A percentile compares a stretch with the other conserved stretches of the same genome.
These are phyloP conservation scores for Rhododendron griersonianum DNA, from an alignment of 148 eudicot species.

Conservation along the genomic window DNA sequence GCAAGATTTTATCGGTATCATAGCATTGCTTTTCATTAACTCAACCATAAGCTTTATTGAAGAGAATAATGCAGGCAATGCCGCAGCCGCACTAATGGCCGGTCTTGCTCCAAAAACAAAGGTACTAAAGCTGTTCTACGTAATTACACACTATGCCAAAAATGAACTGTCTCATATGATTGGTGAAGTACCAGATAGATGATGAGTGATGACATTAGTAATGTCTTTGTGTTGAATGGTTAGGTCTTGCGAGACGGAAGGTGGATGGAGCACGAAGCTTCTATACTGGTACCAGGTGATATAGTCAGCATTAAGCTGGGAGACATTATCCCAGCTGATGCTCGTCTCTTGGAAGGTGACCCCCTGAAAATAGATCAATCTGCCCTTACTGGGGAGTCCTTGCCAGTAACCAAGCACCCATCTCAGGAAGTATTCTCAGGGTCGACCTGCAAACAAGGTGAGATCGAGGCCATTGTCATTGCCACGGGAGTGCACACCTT, in stretches of 20 bases:
- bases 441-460: conserved; percentile 87
- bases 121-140: conserved; percentile 23
- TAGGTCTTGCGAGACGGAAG: conserved; percentile 57
- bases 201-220: conserved; percentile 4
- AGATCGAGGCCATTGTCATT: conserved; percentile 74
- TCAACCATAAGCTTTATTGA: conserved; percentile 77
- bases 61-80: conserved; percentile 85
- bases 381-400: conserved; percentile 85
- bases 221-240: background rate
- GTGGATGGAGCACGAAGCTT: conserved; percentile 65
- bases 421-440: conserved; percentile 74
- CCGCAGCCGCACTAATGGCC: conserved; percentile 83
- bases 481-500: conserved; percentile 87
- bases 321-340: conserved; percentile 78
- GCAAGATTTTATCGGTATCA: conserved; percentile 78
- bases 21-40: conserved; percentile 54
- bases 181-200: background rate
- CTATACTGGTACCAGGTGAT: conserved; percentile 73
- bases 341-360: conserved; percentile 76
- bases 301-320: conserved; percentile 70
- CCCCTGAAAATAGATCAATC: conserved; percentile 79
- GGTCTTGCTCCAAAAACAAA: conserved; percentile 83
- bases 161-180: background rate
- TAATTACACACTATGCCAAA: background rate
- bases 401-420: conserved; percentile 66